Percentiles rank a stretch among this genome's conserved stretches.
These are phyloP conservation scores for Erysimum cheiranthoides DNA, from an alignment of 345 rosid species.

Conservation along the genomic window DNA sequence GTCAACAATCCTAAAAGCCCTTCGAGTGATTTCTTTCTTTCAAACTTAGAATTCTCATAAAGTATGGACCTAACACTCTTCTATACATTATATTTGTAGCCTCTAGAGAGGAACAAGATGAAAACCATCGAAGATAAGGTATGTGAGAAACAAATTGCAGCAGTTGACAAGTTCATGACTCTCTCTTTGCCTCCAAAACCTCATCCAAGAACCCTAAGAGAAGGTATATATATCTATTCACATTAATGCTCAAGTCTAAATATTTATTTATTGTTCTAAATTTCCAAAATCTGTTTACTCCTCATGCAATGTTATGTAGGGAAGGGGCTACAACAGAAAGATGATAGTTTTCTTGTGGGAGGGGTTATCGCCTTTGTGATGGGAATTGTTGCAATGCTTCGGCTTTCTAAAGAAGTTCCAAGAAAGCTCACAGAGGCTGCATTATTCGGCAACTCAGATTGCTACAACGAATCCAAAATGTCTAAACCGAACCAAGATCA, in stretches of 20 bases:
- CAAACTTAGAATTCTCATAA: background rate
- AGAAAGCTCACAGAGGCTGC: constrained; percentile 61
- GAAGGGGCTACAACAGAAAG: constrained; percentile 38
- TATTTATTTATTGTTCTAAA: background rate
- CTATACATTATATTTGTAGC: constrained; percentile 13
- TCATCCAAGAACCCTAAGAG: background rate
- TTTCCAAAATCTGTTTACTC: background rate
- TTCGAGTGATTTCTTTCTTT: background rate
- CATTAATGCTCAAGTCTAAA: constrained; percentile 7
- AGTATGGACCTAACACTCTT: background rate
- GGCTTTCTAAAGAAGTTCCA: constrained; percentile 64
- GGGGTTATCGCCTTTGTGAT: constrained; percentile 65
- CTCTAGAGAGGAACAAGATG: constrained; percentile 40
- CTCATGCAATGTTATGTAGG: constrained; percentile 15
- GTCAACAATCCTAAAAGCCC: background rate
- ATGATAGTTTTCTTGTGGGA: constrained; percentile 47
- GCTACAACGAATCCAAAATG: constrained; percentile 12
- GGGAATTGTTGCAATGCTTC: constrained; percentile 69
- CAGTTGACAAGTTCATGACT: constrained; percentile 59
- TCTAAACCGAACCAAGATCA: constrained; percentile 23
- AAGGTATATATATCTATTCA: constrained; percentile 12
- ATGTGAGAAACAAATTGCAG: constrained; percentile 41
- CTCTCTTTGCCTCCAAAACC: constrained; percentile 45
- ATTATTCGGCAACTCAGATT: constrained; percentile 47
- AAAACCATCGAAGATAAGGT: constrained; percentile 22